phyloP scores from a whole-genome alignment of 331 rosid genomes.

The Rosa hybrid region DNA sequence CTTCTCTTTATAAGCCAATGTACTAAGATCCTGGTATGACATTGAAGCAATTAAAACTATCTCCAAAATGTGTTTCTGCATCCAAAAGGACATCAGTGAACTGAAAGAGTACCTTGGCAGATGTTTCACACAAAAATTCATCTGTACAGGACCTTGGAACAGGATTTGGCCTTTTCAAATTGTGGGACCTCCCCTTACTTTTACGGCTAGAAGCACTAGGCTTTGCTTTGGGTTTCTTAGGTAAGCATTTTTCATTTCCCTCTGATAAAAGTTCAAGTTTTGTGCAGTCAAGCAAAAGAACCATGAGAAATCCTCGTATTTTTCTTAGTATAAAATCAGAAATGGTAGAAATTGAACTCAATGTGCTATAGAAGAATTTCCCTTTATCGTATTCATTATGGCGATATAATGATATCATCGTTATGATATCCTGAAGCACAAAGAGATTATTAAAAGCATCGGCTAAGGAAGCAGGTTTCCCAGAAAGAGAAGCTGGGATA shows the following conservation, averaged over 20 bases:
- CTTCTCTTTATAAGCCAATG: constrained; percentile 43
- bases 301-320: constrained; percentile 88
- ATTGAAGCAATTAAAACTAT: constrained; percentile 34
- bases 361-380: constrained; percentile 74
- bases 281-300: constrained; percentile 85
- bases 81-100: constrained; percentile 29
- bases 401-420: constrained; percentile 45
- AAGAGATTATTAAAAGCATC: constrained; percentile 57
- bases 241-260: constrained; percentile 50
- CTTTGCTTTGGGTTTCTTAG: constrained; percentile 73
- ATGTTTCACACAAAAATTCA: constrained; percentile 38
- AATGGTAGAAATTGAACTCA: constrained; percentile 78
- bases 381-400: constrained; percentile 54
- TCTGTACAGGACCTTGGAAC: constrained; percentile 37
- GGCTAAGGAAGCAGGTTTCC: constrained; percentile 57
- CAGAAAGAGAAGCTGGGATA: constrained; percentile 51
- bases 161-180: constrained; percentile 56
- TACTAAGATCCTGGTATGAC: constrained; percentile 52
- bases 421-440: constrained; percentile 73
- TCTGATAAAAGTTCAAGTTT: constrained; percentile 81
- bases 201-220: constrained; percentile 58
- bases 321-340: constrained; percentile 85
- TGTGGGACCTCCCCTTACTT: constrained; percentile 70
- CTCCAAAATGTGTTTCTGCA: constrained; percentile 24
- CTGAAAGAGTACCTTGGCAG: constrained; percentile 50